Percentiles rank a stretch among this genome's conserved stretches.
phyloP scores from a whole-genome alignment of 768 basidiomycete genomes.

The Amyloporia xantha region DNA sequence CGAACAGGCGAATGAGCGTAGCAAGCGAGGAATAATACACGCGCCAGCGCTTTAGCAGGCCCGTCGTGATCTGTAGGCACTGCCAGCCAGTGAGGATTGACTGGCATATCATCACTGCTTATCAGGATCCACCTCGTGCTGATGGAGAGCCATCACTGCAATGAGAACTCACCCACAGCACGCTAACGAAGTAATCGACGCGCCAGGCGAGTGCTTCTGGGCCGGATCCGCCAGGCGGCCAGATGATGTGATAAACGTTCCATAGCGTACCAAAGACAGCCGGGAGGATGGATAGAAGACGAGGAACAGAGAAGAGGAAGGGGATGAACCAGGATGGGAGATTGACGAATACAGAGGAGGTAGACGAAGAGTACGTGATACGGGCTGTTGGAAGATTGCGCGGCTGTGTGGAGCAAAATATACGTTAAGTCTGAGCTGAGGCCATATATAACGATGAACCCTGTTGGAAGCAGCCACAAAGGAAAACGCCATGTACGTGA shows the following conservation, averaged over 20 bases:
- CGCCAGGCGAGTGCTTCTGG: constrained; percentile 27
- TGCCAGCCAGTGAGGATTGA: constrained; percentile 83
- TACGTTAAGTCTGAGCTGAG: no score
- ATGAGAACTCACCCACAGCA: constrained; percentile 55
- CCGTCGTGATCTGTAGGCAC: constrained; percentile 81
- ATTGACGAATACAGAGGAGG: constrained; percentile 34
- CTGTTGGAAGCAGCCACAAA: no score
- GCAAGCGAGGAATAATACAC: constrained; percentile 85
- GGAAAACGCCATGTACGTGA: no score
- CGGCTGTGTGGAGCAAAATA: constrained; percentile 32
- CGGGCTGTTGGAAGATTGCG: constrained; percentile 66
- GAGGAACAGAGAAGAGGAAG: constrained; percentile 62
- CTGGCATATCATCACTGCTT: constrained; percentile 30
- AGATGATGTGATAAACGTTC: constrained; percentile 49
- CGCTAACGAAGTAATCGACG: constrained; percentile 60
- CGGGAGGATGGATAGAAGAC: constrained; percentile 67
- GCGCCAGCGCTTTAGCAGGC: constrained; percentile 84
- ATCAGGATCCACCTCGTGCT: not conserved
- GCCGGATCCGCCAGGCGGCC: constrained; percentile 32
- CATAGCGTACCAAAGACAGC: constrained; percentile 59
- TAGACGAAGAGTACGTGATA: constrained; percentile 14
- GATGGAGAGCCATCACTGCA: not conserved
- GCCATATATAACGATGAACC: no score
- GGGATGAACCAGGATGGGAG: constrained; percentile 45
- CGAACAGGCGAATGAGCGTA: constrained; percentile 86